A percentile compares a stretch with the other conserved stretches of the same genome.
Conservation (phyloP, 2,329 filamentous ascomycete genomes). For the Verticillium nubilum region DNA sequence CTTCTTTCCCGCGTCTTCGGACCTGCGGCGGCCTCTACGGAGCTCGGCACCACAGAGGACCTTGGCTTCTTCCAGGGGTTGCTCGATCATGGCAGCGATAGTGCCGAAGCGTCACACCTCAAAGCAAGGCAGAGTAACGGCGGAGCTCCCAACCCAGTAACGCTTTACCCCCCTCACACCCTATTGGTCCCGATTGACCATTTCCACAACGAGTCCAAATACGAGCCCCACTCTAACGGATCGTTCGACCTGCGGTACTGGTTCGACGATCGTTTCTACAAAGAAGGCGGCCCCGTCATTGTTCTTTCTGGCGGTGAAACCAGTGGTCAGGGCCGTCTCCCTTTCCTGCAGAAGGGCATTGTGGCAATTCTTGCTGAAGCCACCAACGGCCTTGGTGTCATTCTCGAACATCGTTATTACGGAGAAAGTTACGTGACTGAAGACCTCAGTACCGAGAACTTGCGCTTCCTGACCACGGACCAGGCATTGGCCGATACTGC, state of each 20-base stretch:
- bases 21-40: neutral
- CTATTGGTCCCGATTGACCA: slow-evolving; percentile 62
- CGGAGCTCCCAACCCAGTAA: slow-evolving; percentile 1
- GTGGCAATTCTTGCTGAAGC: slow-evolving; percentile 64
- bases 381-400: slow-evolving; percentile 68
- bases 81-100: neutral
- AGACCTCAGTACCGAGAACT: slow-evolving; percentile 60
- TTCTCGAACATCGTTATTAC: slow-evolving; percentile 87
- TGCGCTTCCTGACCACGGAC: slow-evolving; percentile 79
- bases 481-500: slow-evolving; percentile 77
- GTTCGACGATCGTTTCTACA: slow-evolving; percentile 74
- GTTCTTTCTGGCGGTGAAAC: slow-evolving; percentile 71
- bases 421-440: slow-evolving; percentile 66
- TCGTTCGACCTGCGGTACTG: slow-evolving; percentile 73
- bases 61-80: neutral
- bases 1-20: neutral
- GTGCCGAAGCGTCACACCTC: neutral
- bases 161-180: slow-evolving; percentile 30
- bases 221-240: slow-evolving; percentile 68
- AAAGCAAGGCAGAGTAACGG: neutral
- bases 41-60: neutral
- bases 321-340: slow-evolving; percentile 54
- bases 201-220: slow-evolving; percentile 73
- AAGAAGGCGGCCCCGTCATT: slow-evolving; percentile 73
- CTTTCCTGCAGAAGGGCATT: slow-evolving; percentile 73